A percentile compares a stretch with the other conserved stretches of the same genome.
phyloP scores from a whole-genome alignment of 2,329 filamentous ascomycete genomes.

The Botrytis byssoidea region DNA sequence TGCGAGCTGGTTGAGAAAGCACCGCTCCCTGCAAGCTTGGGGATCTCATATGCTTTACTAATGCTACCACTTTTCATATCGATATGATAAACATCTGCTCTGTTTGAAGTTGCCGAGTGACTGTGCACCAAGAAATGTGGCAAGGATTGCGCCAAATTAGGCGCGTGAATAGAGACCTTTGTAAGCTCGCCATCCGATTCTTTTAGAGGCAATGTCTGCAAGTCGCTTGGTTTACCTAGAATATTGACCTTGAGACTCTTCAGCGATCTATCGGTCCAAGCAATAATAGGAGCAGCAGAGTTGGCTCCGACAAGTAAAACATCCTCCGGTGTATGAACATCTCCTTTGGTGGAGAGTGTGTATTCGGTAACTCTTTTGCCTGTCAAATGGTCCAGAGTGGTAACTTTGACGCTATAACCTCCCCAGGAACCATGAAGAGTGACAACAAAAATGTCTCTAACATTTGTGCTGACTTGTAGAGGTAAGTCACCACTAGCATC shows the following conservation, averaged over 20 bases:
- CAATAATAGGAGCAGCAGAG: slow-evolving; percentile 70
- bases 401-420: slow-evolving; percentile 74
- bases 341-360: slow-evolving; percentile 69
- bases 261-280: slow-evolving; percentile 66
- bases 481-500: slow-evolving; percentile 68
- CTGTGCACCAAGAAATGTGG: slow-evolving; percentile 86
- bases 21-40: slow-evolving; percentile 66
- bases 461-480: slow-evolving; percentile 70
- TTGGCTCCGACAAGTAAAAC: slow-evolving; percentile 76
- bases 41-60: slow-evolving; percentile 77
- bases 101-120: slow-evolving; percentile 66
- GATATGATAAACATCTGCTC: slow-evolving; percentile 83
- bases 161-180: slow-evolving; percentile 66
- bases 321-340: slow-evolving; percentile 62
- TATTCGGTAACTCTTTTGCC: slow-evolving; percentile 73
- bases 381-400: slow-evolving; percentile 67
- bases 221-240: slow-evolving; percentile 55
- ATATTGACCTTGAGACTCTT: slow-evolving; percentile 70
- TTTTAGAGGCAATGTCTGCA: slow-evolving; percentile 54
- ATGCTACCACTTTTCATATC: slow-evolving; percentile 67
- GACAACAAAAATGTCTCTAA: slow-evolving; percentile 71
- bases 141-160: slow-evolving; percentile 66
- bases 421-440: slow-evolving; percentile 68
- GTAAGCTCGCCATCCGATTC: slow-evolving; percentile 52
- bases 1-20: slow-evolving; percentile 76